Evolutionary conservation across 164 flowering plant genomes (phyloP).

Genomic region (Paratinospora sagittata): DNA sequence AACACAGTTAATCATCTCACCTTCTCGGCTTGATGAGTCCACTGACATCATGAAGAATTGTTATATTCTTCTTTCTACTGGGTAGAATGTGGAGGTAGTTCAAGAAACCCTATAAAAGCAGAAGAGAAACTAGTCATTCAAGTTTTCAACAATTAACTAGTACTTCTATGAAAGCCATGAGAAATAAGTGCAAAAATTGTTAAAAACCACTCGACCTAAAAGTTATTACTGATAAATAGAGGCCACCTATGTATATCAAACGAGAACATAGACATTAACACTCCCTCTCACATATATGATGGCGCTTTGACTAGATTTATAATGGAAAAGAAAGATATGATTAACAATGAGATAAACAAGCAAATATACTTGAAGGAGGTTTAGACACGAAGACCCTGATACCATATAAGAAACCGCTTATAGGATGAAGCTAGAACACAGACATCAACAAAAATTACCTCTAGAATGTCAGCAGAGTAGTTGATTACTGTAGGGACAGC

Average conservation of each 20-base stretch:
- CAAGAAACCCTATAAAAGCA: constrained; percentile 38
- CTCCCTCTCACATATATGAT: too few species aligned
- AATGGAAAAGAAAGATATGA: too few species aligned
- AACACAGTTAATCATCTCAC: constrained; percentile 13
- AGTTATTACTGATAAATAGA: too few species aligned
- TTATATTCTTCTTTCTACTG: constrained; percentile 38
- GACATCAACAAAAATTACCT: constrained; percentile 31
- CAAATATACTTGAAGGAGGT: too few species aligned
- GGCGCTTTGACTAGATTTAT: too few species aligned
- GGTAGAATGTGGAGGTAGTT: constrained; percentile 46
- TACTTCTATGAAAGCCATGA: background rate
- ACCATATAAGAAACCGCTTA: too few species aligned
- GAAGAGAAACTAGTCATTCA: background rate
- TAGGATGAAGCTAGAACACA: background rate
- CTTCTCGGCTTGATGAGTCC: constrained; percentile 58
- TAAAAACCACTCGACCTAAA: too few species aligned
- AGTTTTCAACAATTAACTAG: background rate
- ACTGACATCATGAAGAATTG: constrained; percentile 53
- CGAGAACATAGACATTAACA: too few species aligned
- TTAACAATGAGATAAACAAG: too few species aligned
- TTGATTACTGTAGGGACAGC: constrained; percentile 58
- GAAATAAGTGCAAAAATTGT: background rate
- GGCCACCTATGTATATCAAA: too few species aligned
- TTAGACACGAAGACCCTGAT: too few species aligned
- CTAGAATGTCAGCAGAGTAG: constrained; percentile 36